These are phyloP conservation scores for Monoraphidium neglectum DNA, from an alignment of 139 green algal genomes.

Conservation along the genomic window DNA sequence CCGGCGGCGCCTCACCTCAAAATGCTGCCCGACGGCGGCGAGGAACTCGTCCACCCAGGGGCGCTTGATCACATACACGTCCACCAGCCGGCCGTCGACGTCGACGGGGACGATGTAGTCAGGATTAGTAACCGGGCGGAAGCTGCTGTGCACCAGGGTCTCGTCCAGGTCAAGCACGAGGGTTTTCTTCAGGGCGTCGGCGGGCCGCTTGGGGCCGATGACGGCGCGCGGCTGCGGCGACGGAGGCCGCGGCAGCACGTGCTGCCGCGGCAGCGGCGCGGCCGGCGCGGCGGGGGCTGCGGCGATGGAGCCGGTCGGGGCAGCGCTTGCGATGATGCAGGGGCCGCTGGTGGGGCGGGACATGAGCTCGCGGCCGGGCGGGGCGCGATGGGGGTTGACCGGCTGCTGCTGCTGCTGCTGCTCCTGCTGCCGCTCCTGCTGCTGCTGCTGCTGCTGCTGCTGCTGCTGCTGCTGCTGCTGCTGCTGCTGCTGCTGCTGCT, in stretches of 20 bases:
- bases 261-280: too few relatives aligned
- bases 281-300: too few relatives aligned
- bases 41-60: conserved; percentile 95
- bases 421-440: too few relatives aligned
- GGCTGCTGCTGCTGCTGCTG: too few relatives aligned
- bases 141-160: conserved; percentile 97
- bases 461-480: too few relatives aligned
- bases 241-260: background rate
- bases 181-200: conserved; percentile 75
- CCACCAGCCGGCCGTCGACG: conserved; percentile 79
- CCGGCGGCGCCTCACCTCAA: conserved; percentile 10
- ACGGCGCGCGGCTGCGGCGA: conserved; percentile 13
- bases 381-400: too few relatives aligned
- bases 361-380: too few relatives aligned
- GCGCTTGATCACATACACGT: conserved; percentile 96
- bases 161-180: conserved; percentile 97
- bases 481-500: too few relatives aligned
- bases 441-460: too few relatives aligned
- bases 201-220: conserved; percentile 35
- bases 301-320: too few relatives aligned
- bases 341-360: too few relatives aligned
- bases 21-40: conserved; percentile 51
- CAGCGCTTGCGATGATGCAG: too few relatives aligned
- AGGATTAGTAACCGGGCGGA: conserved; percentile 85
- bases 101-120: conserved; percentile 97